Evolutionary conservation across 1,284 basidiomycete genomes (phyloP), one percentile per base, ranked within the genome.

Genomic region (Somion occarium): DNA sequence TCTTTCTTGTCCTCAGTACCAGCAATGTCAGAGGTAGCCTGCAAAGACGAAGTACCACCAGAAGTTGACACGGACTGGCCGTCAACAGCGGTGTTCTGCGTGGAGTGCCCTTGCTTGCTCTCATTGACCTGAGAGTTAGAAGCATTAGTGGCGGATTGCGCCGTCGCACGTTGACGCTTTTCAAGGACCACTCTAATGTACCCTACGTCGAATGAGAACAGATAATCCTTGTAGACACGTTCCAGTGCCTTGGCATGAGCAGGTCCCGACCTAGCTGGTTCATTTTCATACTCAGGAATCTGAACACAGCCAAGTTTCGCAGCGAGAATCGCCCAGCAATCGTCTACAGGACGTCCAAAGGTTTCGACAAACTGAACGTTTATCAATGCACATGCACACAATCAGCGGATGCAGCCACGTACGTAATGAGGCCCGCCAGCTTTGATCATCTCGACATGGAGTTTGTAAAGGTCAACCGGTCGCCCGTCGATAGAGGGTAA

Each of bases 311-410:
- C 82, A 62, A 90, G 69, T 38, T 74, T 75, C 12, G 73, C 85
- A 11, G 78, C 87, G 53, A 90, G 78, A 42, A 82, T 66, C 12
- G 75, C 61, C 88, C 87, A 90, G 49, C 73, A 55, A 23, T 86
- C 83, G 18, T 41, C 34, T 13, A 45, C 49, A 18, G 69, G 68
- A 18, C 84, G 76, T 83, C 86, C 15, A 34, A 7, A 34, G n/a
- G n/a, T n/a, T n/a, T n/a, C n/a, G n/a, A n/a, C n/a, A n/a, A n/a
- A n/a, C n/a, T n/a, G n/a, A n/a, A n/a, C n/a, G n/a, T n/a, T n/a
- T n/a, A n/a, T n/a, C n/a, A n/a, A n/a, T n/a, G n/a, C n/a, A n/a
- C n/a, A n/a, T n/a, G n/a, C n/a, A n/a, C n/a, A n/a, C n/a, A n/a
- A n/a, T n/a, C n/a, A n/a, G n/a, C n/a, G n/a, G n/a, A n/a, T n/a